Evolutionary conservation across 305 asterid species (phyloP), one percentile per base, ranked within the genome.

Genomic region (Solanum hybrid): DNA sequence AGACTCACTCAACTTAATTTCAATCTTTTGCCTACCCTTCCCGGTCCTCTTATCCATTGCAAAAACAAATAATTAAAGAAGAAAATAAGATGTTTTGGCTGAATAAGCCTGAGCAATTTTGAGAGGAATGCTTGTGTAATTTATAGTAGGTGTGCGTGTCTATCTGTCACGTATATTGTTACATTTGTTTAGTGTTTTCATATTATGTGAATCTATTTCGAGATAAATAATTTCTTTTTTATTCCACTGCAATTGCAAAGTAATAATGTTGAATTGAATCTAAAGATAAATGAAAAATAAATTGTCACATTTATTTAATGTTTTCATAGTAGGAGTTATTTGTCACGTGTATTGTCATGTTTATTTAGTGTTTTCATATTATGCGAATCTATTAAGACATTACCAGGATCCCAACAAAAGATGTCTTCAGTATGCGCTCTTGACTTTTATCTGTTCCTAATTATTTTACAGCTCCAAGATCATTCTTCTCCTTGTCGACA

Each of bases 401-500:
- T 64, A 64, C 12, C 1, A 64, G 26, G 73, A 64, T 22, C 73
- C 29, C 27, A 9, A 64, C 29, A 22, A 66, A 66, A 66, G 6
- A 66, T 66, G 73, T n/a, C 14, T 66, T 51, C 75, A 26, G 71
- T 40, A 71, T 31, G 71, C 22, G 24, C 13, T 31, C 77, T 87
- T 71, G 72, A 85, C 22, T 32, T 85, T 85, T 85, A 34, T 85
- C 87, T 72, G 22, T 75, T 42, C 75, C 38, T 78, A 31, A 80
- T 88, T 71, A 66, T 46, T 90, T 91, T 92, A 87, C 98, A 95
- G 99, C 96, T 86, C 98, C 99, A 32, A 94, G 98, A 91, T 98
- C 99, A 56, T 98, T 98, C 90, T 98, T 96, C 94, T 98, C 98
- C 78, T 92, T 96, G 72, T 95, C 99, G 5, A 89, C 98, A 56